Conservation (phyloP, 2,329 filamentous ascomycete genomes). For the Penicillium sclerotigenum region DNA sequence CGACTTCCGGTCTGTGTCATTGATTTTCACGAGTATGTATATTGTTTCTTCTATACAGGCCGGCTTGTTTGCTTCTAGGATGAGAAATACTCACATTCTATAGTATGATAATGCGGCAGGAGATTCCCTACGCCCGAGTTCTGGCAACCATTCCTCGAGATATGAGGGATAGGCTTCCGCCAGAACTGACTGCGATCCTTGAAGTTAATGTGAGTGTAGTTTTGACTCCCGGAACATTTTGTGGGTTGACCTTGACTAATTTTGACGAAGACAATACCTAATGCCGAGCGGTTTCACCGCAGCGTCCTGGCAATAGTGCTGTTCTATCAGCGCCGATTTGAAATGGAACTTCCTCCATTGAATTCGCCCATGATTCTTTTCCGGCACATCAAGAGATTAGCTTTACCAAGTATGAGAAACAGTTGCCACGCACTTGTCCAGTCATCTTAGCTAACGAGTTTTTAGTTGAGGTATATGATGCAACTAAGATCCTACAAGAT, state of each 20-base stretch:
- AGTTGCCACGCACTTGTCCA: neutral
- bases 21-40: slow-evolving; percentile 57
- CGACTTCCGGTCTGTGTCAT: slow-evolving; percentile 72
- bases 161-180: slow-evolving; percentile 46
- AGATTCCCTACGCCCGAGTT: slow-evolving; percentile 69
- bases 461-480: slow-evolving; percentile 44
- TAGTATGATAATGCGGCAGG: slow-evolving; percentile 59
- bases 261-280: slow-evolving; percentile 39
- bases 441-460: slow-evolving; percentile 12
- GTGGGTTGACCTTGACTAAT: neutral
- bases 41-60: neutral
- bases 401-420: slow-evolving; percentile 63
- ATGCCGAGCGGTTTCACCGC: slow-evolving; percentile 60
- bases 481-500: slow-evolving; percentile 56
- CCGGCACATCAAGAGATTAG: slow-evolving; percentile 66
- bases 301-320: slow-evolving; percentile 60
- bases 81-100: neutral
- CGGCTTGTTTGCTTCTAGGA: neutral
- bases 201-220: slow-evolving; percentile 37
- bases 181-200: slow-evolving; percentile 39
- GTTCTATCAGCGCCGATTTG: slow-evolving; percentile 65
- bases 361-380: slow-evolving; percentile 68
- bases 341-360: slow-evolving; percentile 67
- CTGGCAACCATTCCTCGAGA: slow-evolving; percentile 44
- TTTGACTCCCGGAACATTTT: neutral